phyloP scores from a whole-genome alignment of 805 yeast species.

The Candida broadrunensis region DNA sequence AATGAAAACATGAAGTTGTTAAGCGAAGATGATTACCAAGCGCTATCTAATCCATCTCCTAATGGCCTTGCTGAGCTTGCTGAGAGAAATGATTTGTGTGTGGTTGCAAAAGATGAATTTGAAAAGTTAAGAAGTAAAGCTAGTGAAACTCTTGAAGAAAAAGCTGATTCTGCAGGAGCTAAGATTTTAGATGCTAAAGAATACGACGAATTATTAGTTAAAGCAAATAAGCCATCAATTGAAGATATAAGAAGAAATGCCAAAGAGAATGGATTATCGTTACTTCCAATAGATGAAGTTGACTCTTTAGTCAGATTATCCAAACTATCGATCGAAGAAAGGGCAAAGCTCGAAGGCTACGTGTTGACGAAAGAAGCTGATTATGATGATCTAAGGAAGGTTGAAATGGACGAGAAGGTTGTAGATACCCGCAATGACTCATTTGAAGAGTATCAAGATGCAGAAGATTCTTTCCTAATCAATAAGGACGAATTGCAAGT shows the following conservation, averaged over 20 bases:
- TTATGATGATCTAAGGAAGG: conserved; percentile 5
- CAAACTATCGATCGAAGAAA: conserved; percentile 12
- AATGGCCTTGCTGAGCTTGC: conserved; percentile 1
- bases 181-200: conserved; percentile 12
- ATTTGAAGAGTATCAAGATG: conserved; percentile 15
- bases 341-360: conserved; percentile 15
- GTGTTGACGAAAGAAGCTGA: conserved; percentile 15
- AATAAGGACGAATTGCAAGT: conserved; percentile 22
- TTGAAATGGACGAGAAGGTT: not conserved
- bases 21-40: conserved; percentile 3
- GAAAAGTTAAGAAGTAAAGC: conserved; percentile 8
- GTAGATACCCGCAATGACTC: not conserved
- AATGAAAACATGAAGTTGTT: conserved; percentile 6
- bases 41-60: conserved; percentile 4
- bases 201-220: conserved; percentile 20
- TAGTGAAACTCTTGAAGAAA: conserved; percentile 9
- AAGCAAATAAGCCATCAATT: conserved; percentile 26
- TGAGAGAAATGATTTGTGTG: conserved; percentile 9
- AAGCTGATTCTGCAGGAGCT: conserved; percentile 8
- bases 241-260: conserved; percentile 24
- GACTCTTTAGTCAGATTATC: conserved; percentile 5
- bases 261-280: conserved; percentile 21
- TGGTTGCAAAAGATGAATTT: conserved; percentile 11
- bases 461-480: conserved; percentile 26
- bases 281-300: conserved; percentile 23